A percentile compares a stretch with the other conserved stretches of the same genome.
Evolutionary conservation across 2,329 filamentous ascomycete genomes (phyloP).

Genomic region (Keithomyces neogunnii): DNA sequence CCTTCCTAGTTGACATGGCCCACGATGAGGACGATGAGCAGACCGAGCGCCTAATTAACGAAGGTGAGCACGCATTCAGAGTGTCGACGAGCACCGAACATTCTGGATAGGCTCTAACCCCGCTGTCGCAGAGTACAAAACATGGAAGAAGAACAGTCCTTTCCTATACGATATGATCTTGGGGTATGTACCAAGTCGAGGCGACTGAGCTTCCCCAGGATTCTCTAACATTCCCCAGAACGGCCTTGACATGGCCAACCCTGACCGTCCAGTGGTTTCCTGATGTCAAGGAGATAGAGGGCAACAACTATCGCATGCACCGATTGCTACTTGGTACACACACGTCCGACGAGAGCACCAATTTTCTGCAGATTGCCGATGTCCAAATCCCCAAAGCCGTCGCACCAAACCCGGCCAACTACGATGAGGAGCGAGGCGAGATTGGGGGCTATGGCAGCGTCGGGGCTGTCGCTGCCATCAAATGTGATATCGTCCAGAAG

Average conservation of each 20-base stretch:
- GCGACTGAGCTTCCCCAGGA: neutral
- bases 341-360: constrained; percentile 75
- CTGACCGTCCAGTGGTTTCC: constrained; percentile 98
- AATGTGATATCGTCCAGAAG: constrained; percentile 87
- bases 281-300: constrained; percentile 79
- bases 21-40: constrained; percentile 64
- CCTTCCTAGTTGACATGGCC: constrained; percentile 25
- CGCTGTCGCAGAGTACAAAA: constrained; percentile 75
- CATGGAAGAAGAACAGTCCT: constrained; percentile 99
- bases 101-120: neutral
- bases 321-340: constrained; percentile 90
- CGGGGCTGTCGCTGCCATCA: constrained; percentile 61
- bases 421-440: constrained; percentile 86
- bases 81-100: neutral
- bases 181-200: constrained; percentile 38
- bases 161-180: constrained; percentile 98
- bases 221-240: constrained; percentile 38
- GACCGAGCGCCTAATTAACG: constrained; percentile 87
- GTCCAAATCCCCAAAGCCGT: constrained; percentile 82
- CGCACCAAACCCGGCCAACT: constrained; percentile 68
- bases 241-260: constrained; percentile 93
- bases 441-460: constrained; percentile 87
- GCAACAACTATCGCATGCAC: constrained; percentile 81
- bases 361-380: constrained; percentile 91
- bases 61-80: constrained; percentile 45